Evolutionary conservation across 352 stramenopile genomes (phyloP), one percentile per base, ranked within the genome.

Genomic region (Elongisporangium anandrum): DNA sequence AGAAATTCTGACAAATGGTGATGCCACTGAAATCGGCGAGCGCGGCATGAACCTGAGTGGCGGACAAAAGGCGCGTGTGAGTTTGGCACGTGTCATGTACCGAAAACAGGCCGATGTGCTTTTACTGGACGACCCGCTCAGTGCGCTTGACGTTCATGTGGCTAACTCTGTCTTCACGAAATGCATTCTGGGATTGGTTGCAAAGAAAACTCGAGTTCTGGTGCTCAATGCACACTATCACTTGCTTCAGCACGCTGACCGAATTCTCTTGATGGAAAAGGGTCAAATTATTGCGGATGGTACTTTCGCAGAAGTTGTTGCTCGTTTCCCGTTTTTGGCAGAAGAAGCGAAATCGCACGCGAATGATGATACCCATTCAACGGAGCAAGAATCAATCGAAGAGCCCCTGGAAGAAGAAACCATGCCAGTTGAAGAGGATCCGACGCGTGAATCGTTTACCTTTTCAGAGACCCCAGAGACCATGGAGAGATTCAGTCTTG

Each of bases 1-100:
- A 23, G 69, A 71, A 21, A 63, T 92, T 16, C 65, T 99, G n/a
- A 78, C 87, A 8, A 70, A 80, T 59, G 93, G 94, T 9, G 95
- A 99, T 69, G 29, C 68, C 60, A 98, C 92, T 8, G 93, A 98
- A 68, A 98, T 98, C 52, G 96, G 94, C 29, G 95, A 98, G 71
- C 94, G 94, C 34, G 96, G 96, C 1, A 92, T 99, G 23, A 99
- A 96, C 59, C 68, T 99, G 9, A 96, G 73, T 7, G 94, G 96
- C 17, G 96, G 96, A 8, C 93, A 99, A 66, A 97, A 98, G 70
- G 72, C 73, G 22, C 76, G 91, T 29, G 77, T 97, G 21, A 78
- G 74, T 12, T 63, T 98, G 6, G 94, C 95, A 48, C 69, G 95
- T 29, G 88, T 81, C 5, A 75, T 98, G 17, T 98, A 98, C 70